A percentile compares a stretch with the other conserved stretches of the same genome.
phyloP scores from a whole-genome alignment of 139 green algal species.

The Chlorella sp. region DNA sequence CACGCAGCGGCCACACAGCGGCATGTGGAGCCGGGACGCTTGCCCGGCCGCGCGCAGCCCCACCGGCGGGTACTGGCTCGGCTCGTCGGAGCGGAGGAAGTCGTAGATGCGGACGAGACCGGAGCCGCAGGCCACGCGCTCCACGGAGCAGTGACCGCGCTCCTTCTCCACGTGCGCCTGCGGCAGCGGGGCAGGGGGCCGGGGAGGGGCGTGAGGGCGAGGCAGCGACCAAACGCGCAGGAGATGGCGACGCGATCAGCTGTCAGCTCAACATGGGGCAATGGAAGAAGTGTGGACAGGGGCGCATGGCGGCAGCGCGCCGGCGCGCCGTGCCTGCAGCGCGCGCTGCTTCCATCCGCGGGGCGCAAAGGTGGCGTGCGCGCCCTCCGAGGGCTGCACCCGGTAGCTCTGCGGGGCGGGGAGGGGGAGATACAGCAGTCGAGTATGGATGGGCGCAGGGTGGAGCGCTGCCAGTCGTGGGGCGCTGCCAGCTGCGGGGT shows the following conservation, averaged over 20 bases:
- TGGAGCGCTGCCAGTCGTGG: too few relatives aligned
- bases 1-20: background rate
- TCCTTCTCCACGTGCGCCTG: constrained; percentile 63
- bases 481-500: too few relatives aligned
- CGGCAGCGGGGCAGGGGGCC: too few relatives aligned
- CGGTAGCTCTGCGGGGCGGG: background rate
- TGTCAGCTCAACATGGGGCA: too few relatives aligned
- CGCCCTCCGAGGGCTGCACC: constrained; percentile 71
- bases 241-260: too few relatives aligned
- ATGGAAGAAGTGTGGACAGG: too few relatives aligned
- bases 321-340: too few relatives aligned
- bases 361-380: constrained; percentile 86
- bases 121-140: constrained; percentile 75
- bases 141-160: constrained; percentile 77
- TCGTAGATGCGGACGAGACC: constrained; percentile 91
- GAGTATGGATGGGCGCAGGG: too few relatives aligned
- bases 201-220: too few relatives aligned
- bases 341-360: constrained; percentile 84
- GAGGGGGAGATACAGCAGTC: too few relatives aligned
- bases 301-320: too few relatives aligned
- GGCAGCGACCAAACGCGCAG: too few relatives aligned
- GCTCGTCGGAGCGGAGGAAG: constrained; percentile 79
- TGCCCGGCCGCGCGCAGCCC: background rate
- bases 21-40: background rate
- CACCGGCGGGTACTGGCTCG: constrained; percentile 26